phyloP scores from a whole-genome alignment of 225 moss, liverwort and hornwort genomes.

The Sphagnum contortum region DNA sequence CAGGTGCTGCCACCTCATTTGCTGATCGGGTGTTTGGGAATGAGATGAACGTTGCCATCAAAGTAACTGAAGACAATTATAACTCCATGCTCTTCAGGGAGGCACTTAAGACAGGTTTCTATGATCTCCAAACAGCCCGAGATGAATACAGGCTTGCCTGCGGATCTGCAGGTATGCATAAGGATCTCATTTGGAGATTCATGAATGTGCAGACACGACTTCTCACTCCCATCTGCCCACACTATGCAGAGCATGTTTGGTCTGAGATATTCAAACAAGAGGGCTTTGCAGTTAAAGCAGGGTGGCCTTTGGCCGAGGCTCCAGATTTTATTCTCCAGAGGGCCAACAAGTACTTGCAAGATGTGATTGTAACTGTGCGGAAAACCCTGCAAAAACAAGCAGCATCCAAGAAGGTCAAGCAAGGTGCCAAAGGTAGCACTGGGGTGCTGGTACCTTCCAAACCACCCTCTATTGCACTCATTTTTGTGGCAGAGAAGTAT shows the following conservation, averaged over 20 bases:
- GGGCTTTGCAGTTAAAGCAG: conserved; percentile 71
- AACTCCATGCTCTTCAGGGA: conserved; percentile 63
- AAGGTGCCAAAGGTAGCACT: conserved; percentile 33
- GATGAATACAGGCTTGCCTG: conserved; percentile 58
- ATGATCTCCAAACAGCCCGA: conserved; percentile 60
- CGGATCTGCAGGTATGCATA: conserved; percentile 45
- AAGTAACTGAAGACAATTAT: conserved; percentile 68
- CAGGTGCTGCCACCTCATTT: conserved; percentile 37
- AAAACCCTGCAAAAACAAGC: conserved; percentile 75
- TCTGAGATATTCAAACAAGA: conserved; percentile 49
- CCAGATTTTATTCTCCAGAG: conserved; percentile 60
- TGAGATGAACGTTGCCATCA: conserved; percentile 79
- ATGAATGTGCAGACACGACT: conserved; percentile 87
- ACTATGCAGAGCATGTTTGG: conserved; percentile 91
- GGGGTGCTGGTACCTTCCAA: conserved; percentile 23
- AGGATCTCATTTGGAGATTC: conserved; percentile 58
- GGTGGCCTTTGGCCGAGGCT: conserved; percentile 53
- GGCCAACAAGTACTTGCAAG: conserved; percentile 76
- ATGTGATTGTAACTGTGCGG: conserved; percentile 63
- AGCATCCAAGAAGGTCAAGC: conserved; percentile 63
- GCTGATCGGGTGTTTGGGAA: conserved; percentile 89
- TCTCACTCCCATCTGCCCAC: conserved; percentile 87
- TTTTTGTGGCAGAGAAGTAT: conserved; percentile 76
- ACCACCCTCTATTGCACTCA: conserved; percentile 28
- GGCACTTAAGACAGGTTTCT: conserved; percentile 53